Evolutionary conservation across 495 filamentous ascomycete genomes (phyloP).

Genomic region (Recurvomyces mirabilis): DNA sequence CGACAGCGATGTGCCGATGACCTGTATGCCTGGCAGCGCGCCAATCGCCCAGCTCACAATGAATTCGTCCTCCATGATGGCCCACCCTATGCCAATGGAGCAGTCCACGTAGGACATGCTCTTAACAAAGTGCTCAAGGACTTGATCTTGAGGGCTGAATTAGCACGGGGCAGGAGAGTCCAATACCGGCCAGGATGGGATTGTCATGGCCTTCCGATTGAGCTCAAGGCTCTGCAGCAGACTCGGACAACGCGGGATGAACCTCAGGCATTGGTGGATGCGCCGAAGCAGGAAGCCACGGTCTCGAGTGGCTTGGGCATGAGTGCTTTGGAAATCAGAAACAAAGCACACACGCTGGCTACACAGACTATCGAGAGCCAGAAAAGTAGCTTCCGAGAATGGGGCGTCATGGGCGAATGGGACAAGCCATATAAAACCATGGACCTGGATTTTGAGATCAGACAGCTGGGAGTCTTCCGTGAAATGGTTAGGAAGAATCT

Average conservation of each 20-base stretch:
- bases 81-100: conserved; percentile 91
- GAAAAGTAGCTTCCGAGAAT: conserved; percentile 69
- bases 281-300: conserved; percentile 8
- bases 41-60: conserved; percentile 38
- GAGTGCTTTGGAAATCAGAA: conserved; percentile 45
- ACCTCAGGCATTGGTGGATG: conserved; percentile 12
- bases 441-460: conserved; percentile 76
- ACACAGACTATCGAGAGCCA: conserved; percentile 62
- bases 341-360: conserved; percentile 65
- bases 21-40: conserved; percentile 77
- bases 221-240: conserved; percentile 79
- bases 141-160: conserved; percentile 68
- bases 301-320: conserved; percentile 12
- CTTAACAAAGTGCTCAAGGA: conserved; percentile 97
- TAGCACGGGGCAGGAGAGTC: conserved; percentile 64
- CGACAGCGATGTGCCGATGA: conserved; percentile 72
- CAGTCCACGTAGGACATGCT: conserved; percentile 92
- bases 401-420: conserved; percentile 93
- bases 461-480: conserved; percentile 74
- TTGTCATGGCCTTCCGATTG: conserved; percentile 94
- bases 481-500: conserved; percentile 74
- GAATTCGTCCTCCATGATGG: conserved; percentile 87
- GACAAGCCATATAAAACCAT: conserved; percentile 83
- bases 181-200: conserved; percentile 96
- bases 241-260: conserved; percentile 29